A percentile compares a stretch with the other conserved stretches of the same genome.
phyloP scores from a whole-genome alignment of 129 eudicot genomes.

The Calendula officinalis region DNA sequence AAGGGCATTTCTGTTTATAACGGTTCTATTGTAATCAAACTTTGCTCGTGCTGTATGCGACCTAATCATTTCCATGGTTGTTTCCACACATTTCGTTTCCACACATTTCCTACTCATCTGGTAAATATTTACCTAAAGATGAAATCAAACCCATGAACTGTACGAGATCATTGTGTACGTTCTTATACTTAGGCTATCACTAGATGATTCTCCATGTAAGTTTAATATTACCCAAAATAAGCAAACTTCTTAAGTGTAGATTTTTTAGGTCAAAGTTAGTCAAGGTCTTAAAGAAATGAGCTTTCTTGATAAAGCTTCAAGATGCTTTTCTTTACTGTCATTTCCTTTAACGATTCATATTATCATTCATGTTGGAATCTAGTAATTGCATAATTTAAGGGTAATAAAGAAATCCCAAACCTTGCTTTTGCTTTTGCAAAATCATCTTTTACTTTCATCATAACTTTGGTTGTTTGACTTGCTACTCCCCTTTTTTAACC shows the following conservation, averaged over 20 bases:
- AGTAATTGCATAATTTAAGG: constrained; percentile 32
- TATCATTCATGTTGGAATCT: constrained; percentile 30
- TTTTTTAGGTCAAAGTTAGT: constrained; percentile 19
- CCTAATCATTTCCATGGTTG: too few species aligned
- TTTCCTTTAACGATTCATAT: constrained; percentile 14
- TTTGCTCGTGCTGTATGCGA: too few species aligned
- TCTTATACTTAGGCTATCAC: too few species aligned
- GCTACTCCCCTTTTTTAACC: constrained; percentile 18
- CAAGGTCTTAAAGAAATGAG: constrained; percentile 25
- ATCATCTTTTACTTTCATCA: constrained; percentile 38
- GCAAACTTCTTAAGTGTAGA: neutral
- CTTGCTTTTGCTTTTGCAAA: constrained; percentile 38
- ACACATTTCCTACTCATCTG: too few species aligned
- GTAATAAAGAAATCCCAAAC: constrained; percentile 16
- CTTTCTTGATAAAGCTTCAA: constrained; percentile 30
- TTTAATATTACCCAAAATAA: neutral
- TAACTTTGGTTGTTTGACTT: constrained; percentile 26
- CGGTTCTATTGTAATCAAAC: too few species aligned
- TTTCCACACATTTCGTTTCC: too few species aligned
- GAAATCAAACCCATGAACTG: neutral
- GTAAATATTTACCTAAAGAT: neutral
- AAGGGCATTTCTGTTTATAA: too few species aligned
- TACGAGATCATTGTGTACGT: too few species aligned
- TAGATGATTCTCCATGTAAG: neutral
- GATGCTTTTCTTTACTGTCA: constrained; percentile 27